Evolutionary conservation across 352 stramenopile genomes (phyloP).

Genomic region (Pythium graminicola): DNA sequence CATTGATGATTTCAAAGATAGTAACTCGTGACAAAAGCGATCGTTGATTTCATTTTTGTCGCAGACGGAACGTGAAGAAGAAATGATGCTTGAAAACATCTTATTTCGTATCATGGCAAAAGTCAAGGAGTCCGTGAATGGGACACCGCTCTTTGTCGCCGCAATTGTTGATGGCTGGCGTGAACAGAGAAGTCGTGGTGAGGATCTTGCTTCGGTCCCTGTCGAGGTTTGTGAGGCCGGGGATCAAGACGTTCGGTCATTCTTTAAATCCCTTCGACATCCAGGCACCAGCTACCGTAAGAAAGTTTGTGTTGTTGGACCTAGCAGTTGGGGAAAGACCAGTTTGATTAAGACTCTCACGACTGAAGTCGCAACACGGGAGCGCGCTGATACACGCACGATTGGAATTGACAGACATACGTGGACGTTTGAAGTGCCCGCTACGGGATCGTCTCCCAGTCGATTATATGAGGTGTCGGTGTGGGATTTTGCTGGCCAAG

Average conservation of each 20-base stretch:
- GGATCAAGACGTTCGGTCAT: background rate
- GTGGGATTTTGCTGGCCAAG: slow-evolving; percentile 19
- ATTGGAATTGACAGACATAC: slow-evolving; percentile 29
- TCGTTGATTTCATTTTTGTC: too few species aligned
- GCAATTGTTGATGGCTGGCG: background rate
- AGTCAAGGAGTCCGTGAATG: background rate
- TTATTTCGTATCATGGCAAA: background rate
- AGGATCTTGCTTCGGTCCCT: background rate
- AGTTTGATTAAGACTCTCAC: slow-evolving; percentile 32
- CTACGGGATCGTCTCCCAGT: background rate
- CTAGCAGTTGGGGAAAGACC: slow-evolving; percentile 25
- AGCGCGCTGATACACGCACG: slow-evolving; percentile 19
- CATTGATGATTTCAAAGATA: too few species aligned
- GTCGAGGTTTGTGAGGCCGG: background rate
- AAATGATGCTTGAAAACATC: too few species aligned
- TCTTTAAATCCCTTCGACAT: background rate
- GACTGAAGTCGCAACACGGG: slow-evolving; percentile 3
- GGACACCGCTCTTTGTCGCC: background rate
- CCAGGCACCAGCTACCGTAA: background rate
- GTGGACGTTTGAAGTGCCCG: slow-evolving; percentile 17
- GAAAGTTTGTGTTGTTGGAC: slow-evolving; percentile 29
- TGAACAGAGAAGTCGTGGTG: background rate
- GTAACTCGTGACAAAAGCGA: too few species aligned
- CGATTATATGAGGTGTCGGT: slow-evolving; percentile 6
- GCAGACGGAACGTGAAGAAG: too few species aligned